Evolutionary conservation across 2,329 filamentous ascomycete species (phyloP).

Genomic region (Phyllosticta citribraziliensis): DNA sequence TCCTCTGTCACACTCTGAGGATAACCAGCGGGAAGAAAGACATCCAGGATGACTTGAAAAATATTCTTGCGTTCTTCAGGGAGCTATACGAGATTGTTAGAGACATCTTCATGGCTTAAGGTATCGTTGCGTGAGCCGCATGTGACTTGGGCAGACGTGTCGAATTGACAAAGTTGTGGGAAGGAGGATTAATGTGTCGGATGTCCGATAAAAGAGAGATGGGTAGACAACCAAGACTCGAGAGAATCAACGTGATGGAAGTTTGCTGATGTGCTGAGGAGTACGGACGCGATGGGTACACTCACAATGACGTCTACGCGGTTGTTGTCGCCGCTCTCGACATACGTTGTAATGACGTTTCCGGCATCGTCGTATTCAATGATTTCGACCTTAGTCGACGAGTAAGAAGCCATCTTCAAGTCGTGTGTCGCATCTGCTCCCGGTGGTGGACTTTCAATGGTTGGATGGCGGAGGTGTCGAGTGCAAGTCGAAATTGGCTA

Average conservation of each 20-base stretch:
- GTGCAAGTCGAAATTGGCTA: neutral
- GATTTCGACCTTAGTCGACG: constrained; percentile 14
- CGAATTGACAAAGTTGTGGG: constrained; percentile 12
- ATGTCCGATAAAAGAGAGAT: neutral
- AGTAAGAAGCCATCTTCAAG: neutral
- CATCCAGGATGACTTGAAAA: constrained; percentile 45
- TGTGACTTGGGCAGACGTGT: neutral
- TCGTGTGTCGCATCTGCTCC: neutral
- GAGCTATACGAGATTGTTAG: constrained; percentile 14
- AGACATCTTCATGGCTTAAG: neutral
- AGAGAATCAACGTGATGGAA: neutral
- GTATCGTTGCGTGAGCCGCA: neutral
- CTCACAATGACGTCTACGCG: constrained; percentile 41
- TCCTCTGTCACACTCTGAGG: constrained; percentile 78
- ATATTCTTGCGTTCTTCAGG: constrained; percentile 15
- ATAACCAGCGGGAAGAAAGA: constrained; percentile 82
- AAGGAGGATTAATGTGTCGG: constrained; percentile 8
- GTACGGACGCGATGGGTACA: neutral
- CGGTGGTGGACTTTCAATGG: neutral
- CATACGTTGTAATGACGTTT: constrained; percentile 38
- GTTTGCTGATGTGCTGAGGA: neutral
- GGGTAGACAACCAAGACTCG: neutral
- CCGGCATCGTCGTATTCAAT: constrained; percentile 42
- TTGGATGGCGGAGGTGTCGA: neutral
- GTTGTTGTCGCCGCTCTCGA: constrained; percentile 27